Conservation (phyloP, 2,329 filamentous ascomycete genomes). For the Scedosporium minutisporum region DNA sequence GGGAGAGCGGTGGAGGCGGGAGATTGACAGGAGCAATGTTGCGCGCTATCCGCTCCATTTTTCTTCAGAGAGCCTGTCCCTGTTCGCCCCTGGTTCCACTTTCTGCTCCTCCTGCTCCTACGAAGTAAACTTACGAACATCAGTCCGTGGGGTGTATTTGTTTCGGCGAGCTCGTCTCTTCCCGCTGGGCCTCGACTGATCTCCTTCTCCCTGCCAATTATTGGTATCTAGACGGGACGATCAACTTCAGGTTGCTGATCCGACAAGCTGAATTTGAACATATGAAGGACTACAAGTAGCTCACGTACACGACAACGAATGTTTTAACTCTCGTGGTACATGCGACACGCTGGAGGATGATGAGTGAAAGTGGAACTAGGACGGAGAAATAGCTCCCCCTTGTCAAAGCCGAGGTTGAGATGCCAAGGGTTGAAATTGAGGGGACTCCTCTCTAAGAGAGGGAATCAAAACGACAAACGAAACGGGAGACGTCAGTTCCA, state of each 20-base stretch:
- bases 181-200: background rate
- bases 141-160: background rate
- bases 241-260: background rate
- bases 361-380: no score
- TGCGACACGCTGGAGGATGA: no score
- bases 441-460: background rate
- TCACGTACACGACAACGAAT: no score
- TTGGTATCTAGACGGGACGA: no score
- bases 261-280: background rate
- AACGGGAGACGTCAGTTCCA: background rate
- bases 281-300: background rate
- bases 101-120: background rate
- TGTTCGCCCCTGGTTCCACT: background rate
- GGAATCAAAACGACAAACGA: background rate
- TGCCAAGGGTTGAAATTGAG: no score
- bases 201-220: background rate
- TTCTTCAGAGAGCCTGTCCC: background rate
- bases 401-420: no score
- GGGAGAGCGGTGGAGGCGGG: background rate
- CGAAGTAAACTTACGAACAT: no score
- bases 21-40: background rate
- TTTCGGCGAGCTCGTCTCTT: background rate
- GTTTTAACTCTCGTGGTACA: no score
- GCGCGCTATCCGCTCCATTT: background rate
- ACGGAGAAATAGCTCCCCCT: no score